phyloP scores from a whole-genome alignment of 441 rosid genomes.

The Raphanus hybrid region DNA sequence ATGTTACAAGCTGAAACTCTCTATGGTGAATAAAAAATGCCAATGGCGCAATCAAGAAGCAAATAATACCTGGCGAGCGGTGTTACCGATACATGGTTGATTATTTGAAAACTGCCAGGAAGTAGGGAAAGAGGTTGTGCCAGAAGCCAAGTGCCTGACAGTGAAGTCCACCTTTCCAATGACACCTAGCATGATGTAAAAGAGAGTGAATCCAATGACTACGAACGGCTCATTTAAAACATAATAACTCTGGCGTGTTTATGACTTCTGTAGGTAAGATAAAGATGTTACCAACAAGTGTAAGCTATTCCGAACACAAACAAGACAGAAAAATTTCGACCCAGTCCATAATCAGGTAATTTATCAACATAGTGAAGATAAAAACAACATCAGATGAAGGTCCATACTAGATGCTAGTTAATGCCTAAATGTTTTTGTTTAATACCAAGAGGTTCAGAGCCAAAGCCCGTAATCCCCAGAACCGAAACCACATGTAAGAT shows the following conservation, averaged over 20 bases:
- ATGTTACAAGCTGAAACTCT: slow-evolving; percentile 21
- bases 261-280: neutral
- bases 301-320: neutral
- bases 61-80: no score
- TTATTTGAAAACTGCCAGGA: slow-evolving; percentile 56
- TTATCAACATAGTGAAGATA: no score
- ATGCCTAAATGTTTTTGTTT: no score
- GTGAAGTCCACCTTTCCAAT: slow-evolving; percentile 96
- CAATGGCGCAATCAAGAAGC: neutral
- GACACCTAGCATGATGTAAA: slow-evolving; percentile 57
- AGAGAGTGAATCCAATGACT: slow-evolving; percentile 11
- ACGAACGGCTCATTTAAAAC: neutral
- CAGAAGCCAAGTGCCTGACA: slow-evolving; percentile 93
- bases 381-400: no score
- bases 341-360: no score
- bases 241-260: neutral
- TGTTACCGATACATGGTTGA: no score
- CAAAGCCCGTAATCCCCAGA: no score
- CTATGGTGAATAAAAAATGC: neutral
- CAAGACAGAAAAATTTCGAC: no score
- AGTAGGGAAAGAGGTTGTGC: slow-evolving; percentile 72
- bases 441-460: no score
- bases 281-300: neutral
- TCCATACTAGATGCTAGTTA: no score
- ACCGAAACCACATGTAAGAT: no score